Evolutionary conservation across 2,329 filamentous ascomycete genomes (phyloP).

Genomic region (Neonectria neomacrospora): DNA sequence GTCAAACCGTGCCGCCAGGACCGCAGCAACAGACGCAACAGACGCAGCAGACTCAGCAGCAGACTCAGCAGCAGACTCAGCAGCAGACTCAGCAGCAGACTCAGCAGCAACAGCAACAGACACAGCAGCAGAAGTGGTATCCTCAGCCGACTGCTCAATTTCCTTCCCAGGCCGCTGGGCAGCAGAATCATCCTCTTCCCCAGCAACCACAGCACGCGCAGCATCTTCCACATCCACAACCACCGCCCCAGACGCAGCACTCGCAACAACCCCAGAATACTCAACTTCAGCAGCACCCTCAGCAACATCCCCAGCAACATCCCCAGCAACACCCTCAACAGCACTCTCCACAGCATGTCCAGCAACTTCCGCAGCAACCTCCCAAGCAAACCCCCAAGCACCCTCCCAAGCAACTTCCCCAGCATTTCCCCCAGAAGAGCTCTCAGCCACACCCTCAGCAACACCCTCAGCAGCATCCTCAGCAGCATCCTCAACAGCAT

Average conservation of each 20-base stretch:
- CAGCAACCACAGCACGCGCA: constrained; percentile 24
- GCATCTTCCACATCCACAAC: constrained; percentile 37
- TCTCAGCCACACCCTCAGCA: constrained; percentile 30
- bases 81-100: constrained; percentile 25
- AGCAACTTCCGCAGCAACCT: constrained; percentile 34
- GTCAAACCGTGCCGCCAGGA: constrained; percentile 33
- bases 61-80: constrained; percentile 29
- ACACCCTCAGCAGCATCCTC: constrained; percentile 33
- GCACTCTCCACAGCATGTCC: constrained; percentile 34
- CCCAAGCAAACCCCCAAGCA: constrained; percentile 23
- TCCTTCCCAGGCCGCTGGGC: constrained; percentile 35
- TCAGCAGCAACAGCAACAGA: constrained; percentile 19
- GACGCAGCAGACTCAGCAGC: constrained; percentile 25
- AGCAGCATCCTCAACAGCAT: constrained; percentile 31
- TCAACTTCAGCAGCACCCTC: constrained; percentile 26
- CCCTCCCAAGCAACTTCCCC: constrained; percentile 31
- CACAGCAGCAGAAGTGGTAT: constrained; percentile 39
- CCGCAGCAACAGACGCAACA: constrained; percentile 37
- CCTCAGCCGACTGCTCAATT: constrained; percentile 36
- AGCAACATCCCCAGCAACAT: constrained; percentile 35
- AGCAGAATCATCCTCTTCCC: constrained; percentile 38
- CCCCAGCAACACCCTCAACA: constrained; percentile 34
- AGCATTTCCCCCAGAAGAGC: constrained; percentile 38
- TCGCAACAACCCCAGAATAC: constrained; percentile 35
- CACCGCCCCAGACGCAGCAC: constrained; percentile 30